These are phyloP conservation scores for Claviceps sorghi DNA, from an alignment of 2,329 filamentous ascomycete species.

Conservation along the genomic window DNA sequence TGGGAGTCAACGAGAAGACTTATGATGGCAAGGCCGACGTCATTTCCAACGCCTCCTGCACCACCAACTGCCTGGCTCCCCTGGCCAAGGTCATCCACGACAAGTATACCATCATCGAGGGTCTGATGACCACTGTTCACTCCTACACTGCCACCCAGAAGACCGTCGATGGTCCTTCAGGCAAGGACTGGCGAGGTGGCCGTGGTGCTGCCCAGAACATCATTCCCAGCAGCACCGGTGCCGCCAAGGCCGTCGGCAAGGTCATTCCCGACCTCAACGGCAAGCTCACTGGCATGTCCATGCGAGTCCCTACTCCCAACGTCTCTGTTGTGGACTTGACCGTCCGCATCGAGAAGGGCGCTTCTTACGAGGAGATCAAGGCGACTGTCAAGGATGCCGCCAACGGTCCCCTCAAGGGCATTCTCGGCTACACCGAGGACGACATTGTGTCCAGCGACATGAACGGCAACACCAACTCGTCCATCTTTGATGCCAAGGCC, in stretches of 20 bases:
- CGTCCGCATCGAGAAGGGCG: slow-evolving; percentile 80
- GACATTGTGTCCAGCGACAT: slow-evolving; percentile 89
- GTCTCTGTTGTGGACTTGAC: slow-evolving; percentile 98
- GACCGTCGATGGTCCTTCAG: slow-evolving; percentile 94
- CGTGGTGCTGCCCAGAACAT: slow-evolving; percentile 99
- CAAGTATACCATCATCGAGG: slow-evolving; percentile 94
- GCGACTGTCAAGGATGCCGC: slow-evolving; percentile 73
- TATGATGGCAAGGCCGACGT: slow-evolving; percentile 86
- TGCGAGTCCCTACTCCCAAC: slow-evolving; percentile 97
- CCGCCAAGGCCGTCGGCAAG: slow-evolving; percentile 99
- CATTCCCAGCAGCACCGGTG: slow-evolving; percentile 97
- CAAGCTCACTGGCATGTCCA: slow-evolving; percentile 99
- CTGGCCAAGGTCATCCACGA: slow-evolving; percentile 99
- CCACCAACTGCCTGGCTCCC: slow-evolving; percentile 99
- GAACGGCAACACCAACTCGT: slow-evolving; percentile 83
- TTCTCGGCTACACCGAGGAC: slow-evolving; percentile 93
- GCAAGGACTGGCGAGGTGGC: slow-evolving; percentile 99
- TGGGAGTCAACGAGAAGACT: slow-evolving; percentile 92
- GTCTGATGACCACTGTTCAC: slow-evolving; percentile 99
- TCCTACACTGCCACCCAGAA: slow-evolving; percentile 99
- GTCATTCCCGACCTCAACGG: slow-evolving; percentile 95
- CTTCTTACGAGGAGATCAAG: slow-evolving; percentile 88
- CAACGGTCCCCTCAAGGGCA: slow-evolving; percentile 72
- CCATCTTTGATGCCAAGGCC: slow-evolving; percentile 98
- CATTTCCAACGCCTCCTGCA: slow-evolving; percentile 99